Evolutionary conservation across 345 rosid genomes (phyloP).

Genomic region (Acer campestre): DNA sequence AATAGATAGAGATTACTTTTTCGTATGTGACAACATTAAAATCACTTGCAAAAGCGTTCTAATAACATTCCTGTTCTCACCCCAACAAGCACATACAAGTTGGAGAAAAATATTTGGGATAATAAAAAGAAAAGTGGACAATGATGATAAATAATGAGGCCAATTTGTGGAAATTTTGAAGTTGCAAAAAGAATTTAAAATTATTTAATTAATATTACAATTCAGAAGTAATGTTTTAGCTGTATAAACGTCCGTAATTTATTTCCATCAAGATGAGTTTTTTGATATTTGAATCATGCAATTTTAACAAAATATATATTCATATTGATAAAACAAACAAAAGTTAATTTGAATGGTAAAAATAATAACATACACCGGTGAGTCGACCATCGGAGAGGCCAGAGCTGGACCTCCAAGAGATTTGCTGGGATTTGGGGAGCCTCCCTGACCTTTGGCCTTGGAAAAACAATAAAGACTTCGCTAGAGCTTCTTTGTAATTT

Average conservation of each 20-base stretch:
- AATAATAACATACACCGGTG: constrained; percentile 45
- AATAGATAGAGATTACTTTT: background rate
- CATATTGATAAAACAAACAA: background rate
- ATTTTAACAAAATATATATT: no score
- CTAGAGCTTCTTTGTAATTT: constrained; percentile 75
- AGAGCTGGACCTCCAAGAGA: constrained; percentile 76
- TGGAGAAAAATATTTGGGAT: background rate
- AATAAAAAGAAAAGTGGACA: no score
- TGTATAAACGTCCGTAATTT: no score
- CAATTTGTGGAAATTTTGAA: no score
- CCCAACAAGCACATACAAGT: background rate
- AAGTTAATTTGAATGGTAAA: background rate
- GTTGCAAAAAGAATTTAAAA: no score
- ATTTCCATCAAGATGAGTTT: no score
- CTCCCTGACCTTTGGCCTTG: constrained; percentile 92
- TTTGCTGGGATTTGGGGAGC: constrained; percentile 51
- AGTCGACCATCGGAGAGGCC: constrained; percentile 76
- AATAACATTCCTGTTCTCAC: background rate
- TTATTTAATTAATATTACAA: no score
- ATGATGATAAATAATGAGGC: no score
- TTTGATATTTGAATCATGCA: no score
- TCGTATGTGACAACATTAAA: background rate
- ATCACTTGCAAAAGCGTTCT: no score
- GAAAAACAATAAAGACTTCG: constrained; percentile 80
- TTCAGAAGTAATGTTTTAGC: no score